Percentiles rank a stretch among this genome's conserved stretches.
Conservation (phyloP, 805 yeast genomes). For the Pichia paraexigua region DNA sequence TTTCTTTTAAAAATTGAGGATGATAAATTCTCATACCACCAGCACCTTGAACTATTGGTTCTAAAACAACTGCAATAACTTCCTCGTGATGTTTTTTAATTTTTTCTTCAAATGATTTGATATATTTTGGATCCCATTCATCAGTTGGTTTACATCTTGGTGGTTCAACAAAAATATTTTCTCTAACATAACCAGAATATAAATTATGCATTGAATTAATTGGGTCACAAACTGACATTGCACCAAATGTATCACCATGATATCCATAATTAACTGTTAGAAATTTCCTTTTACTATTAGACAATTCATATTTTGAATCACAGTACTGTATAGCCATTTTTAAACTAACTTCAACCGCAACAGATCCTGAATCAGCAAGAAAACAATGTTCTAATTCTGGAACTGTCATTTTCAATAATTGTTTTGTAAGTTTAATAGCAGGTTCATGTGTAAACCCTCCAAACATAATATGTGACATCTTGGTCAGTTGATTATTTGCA, state of each 20-base stretch:
- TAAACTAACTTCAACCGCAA: conserved; percentile 6
- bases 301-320: conserved; percentile 1
- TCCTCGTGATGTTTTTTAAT: conserved; percentile 7
- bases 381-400: conserved; percentile 2
- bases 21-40: conserved; percentile 14
- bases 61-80: conserved; percentile 14
- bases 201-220: conserved; percentile 7
- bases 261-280: conserved; percentile 7
- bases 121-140: conserved; percentile 3
- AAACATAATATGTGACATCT: conserved; percentile 9
- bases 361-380: conserved; percentile 8
- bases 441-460: conserved; percentile 8
- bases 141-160: conserved; percentile 3
- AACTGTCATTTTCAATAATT: conserved; percentile 3
- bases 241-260: conserved; percentile 10
- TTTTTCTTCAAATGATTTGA: not conserved
- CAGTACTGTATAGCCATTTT: conserved; percentile 9
- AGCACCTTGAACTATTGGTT: conserved; percentile 18
- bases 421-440: conserved; percentile 3
- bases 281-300: not conserved
- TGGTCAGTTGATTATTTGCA: conserved; percentile 1
- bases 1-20: conserved; percentile 9
- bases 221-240: conserved; percentile 9
- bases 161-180: conserved; percentile 7
- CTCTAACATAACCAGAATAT: conserved; percentile 7